These are phyloP conservation scores for Aspergillus funiculosus DNA, from an alignment of 495 filamentous ascomycete genomes.

Conservation along the genomic window DNA sequence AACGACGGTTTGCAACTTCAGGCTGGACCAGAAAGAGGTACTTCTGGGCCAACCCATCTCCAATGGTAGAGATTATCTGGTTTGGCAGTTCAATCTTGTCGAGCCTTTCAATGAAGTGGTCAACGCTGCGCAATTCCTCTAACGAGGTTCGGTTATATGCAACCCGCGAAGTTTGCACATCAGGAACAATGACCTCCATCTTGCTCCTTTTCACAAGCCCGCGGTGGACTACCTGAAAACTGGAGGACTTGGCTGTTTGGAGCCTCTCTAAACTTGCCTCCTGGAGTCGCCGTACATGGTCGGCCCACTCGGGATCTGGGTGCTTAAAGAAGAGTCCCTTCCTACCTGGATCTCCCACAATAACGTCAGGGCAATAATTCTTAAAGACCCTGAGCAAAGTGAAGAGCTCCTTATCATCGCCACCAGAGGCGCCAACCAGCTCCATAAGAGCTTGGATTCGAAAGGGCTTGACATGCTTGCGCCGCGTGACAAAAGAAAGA, in stretches of 20 bases:
- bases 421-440: slow-evolving; percentile 31
- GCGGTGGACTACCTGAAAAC: slow-evolving; percentile 43
- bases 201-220: slow-evolving; percentile 39
- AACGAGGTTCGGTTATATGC: slow-evolving; percentile 46
- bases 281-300: slow-evolving; percentile 60
- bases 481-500: slow-evolving; percentile 73
- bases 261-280: slow-evolving; percentile 43
- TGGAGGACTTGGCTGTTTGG: slow-evolving; percentile 25
- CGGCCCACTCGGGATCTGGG: slow-evolving; percentile 72
- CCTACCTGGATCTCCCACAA: slow-evolving; percentile 56
- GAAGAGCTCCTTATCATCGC: slow-evolving; percentile 66
- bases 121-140: slow-evolving; percentile 70
- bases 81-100: slow-evolving; percentile 77
- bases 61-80: slow-evolving; percentile 70
- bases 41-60: slow-evolving; percentile 73
- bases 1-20: slow-evolving; percentile 47
- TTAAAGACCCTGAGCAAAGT: slow-evolving; percentile 81
- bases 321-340: slow-evolving; percentile 52
- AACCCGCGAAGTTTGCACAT: slow-evolving; percentile 68
- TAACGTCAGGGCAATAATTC: slow-evolving; percentile 85
- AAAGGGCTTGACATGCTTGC: slow-evolving; percentile 84
- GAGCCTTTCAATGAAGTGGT: slow-evolving; percentile 66
- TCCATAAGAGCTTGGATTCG: slow-evolving; percentile 77
- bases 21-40: slow-evolving; percentile 60
- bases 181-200: slow-evolving; percentile 53